Evolutionary conservation across 2,329 filamentous ascomycete species (phyloP), one percentile per base, ranked within the genome.

Genomic region (Ophiosphaerella herpotricha): DNA sequence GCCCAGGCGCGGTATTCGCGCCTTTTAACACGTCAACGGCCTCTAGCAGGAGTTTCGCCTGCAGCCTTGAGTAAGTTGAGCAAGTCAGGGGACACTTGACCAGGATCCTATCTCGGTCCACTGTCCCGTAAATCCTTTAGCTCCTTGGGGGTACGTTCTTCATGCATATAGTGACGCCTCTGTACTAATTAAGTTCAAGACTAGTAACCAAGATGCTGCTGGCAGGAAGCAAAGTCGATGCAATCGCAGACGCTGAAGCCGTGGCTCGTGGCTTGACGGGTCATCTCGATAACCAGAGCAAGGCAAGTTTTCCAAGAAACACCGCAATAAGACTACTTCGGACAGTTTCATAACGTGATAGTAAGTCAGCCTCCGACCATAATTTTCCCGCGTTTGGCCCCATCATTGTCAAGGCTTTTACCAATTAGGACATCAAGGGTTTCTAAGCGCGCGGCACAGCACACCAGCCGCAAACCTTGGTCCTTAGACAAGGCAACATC

Each of bases 381-480:
- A 29, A 29, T 29, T 29, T 29, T 29, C 26, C 26, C 26, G 26
- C 11, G 26, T 29, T 33, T 5, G 26, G 18, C 24, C 14, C 7
- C 34, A 14, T n/a, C 7, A 9, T 39, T 24, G 21, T 18, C 42
- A 37, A 40, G 37, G 29, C 44, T 35, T 12, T 29, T 31, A 39
- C 44, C 21, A 37, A 34, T 31, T 9, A 18, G 35, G 21, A 34
- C 14, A n/a, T 12, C 29, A 29, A 18, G 36, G 21, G 14, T 21
- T 31, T 33, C 29, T 35, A 40, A 40, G 44, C 37, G 44, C 43
- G 43, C 37, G 44, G 44, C 44, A 46, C 44, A 40, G 44, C 29
- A 18, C 31, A 21, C 18, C 5, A 26, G 35, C 38, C 18, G 18
- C 21, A 35, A 35, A 31, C 32, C 31, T 16, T 12, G 16, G 18